Evolutionary conservation across 345 rosid species (phyloP), one percentile per base, ranked within the genome.

Genomic region (Reutealis trisperma): DNA sequence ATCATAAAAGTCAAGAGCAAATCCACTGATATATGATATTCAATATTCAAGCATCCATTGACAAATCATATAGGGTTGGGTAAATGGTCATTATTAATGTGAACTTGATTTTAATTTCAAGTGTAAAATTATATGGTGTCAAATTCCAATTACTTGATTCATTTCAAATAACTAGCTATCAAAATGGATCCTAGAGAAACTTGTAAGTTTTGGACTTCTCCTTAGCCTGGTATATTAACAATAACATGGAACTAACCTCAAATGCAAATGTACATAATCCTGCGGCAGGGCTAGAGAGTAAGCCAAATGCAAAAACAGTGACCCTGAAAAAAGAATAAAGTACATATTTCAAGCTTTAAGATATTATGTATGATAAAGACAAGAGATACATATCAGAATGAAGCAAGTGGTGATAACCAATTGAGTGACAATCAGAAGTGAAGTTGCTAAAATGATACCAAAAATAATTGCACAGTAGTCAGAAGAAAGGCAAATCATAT

Each of bases 211-310:
- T 5, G 27, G 14, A 72, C 74, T 65, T 72, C 13, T 9, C 62
- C 63, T 24, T 72, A 59, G 57, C 37, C 27, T 47, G 21, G 13
- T 47, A 74, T 32, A 55, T 45, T 59, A 32, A 73, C 21, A 55
- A 78, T 16, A 49, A 21, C 4, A 63, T 21, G 52, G 60, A 55
- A 77, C 89, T 79, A 82, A 88, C 98, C 90, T 94, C 97, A 51
- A 90, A 88, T 70, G 88, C 80, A 81, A 89, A 78, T 79, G 85
- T 75, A 83, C 97, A 91, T 58, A 89, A 78, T 80, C 84, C 97
- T 69, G 97, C 85, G 49, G 91, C 90, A n/a, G 94, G 97, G 81
- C 87, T 84, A 63, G 95, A 91, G 69, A 94, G 85, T 67, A 90
- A 67, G 78, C 89, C 92, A 89, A 94, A 91, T 47, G 93, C 86